phyloP scores from a whole-genome alignment of 139 green algal species.

The Coelastrella sp. region DNA sequence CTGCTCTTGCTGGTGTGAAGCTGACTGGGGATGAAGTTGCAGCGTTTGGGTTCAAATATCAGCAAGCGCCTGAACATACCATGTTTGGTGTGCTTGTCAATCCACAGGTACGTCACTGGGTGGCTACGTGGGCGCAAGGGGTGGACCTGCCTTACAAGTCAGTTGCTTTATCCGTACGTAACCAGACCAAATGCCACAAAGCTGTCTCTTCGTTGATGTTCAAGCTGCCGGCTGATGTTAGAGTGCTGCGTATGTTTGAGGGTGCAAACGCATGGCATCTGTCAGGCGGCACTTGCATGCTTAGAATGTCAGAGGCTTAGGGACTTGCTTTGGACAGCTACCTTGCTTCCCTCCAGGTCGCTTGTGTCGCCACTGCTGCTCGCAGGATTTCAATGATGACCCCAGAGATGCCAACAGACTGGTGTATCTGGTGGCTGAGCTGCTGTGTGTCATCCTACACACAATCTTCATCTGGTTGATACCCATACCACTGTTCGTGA shows the following conservation, averaged over 20 bases:
- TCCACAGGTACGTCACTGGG: not conserved
- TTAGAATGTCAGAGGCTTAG: too few species aligned
- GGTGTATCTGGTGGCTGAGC: constrained; percentile 34
- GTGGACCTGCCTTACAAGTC: not conserved
- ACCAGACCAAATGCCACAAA: too few species aligned
- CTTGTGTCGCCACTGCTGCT: too few species aligned
- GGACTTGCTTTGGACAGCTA: too few species aligned
- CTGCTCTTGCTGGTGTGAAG: not conserved
- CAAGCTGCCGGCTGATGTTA: too few species aligned
- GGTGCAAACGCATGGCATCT: too few species aligned
- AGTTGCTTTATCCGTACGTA: too few species aligned
- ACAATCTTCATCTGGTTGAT: constrained; percentile 58
- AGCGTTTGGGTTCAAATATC: constrained; percentile 31
- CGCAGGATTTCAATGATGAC: constrained; percentile 33
- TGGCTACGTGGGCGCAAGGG: not conserved
- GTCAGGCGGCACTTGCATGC: too few species aligned
- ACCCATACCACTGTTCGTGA: constrained; percentile 34
- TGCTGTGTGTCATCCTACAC: constrained; percentile 44
- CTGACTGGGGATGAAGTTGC: constrained; percentile 35
- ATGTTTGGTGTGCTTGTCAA: constrained; percentile 38
- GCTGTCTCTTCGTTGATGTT: too few species aligned
- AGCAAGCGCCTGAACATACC: constrained; percentile 13
- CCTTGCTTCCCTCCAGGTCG: too few species aligned
- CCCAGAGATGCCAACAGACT: constrained; percentile 29
- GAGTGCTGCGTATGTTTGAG: too few species aligned